These are phyloP conservation scores for Aspergillus pseudoviridinutans DNA, from an alignment of 2,329 filamentous ascomycete species.

Conservation along the genomic window DNA sequence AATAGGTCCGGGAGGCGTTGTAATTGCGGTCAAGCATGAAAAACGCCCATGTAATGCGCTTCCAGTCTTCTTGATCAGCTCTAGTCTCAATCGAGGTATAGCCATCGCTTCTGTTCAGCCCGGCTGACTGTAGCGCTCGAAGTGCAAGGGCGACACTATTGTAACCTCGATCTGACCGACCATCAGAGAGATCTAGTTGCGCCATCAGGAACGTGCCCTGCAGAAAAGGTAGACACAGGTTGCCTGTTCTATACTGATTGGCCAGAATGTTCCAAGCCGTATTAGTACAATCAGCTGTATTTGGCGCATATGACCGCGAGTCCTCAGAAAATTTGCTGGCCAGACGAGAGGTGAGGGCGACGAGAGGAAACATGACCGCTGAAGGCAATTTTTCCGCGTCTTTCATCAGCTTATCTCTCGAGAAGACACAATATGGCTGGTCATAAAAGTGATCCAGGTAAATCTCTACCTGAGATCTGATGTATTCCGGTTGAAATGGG, in stretches of 20 bases:
- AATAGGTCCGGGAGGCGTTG: conserved; percentile 22
- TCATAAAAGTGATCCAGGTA: conserved; percentile 22
- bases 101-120: conserved; percentile 14
- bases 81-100: conserved; percentile 3
- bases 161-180: conserved; percentile 18
- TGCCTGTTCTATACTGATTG: conserved; percentile 10
- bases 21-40: conserved; percentile 26
- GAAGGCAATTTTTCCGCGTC: conserved; percentile 10
- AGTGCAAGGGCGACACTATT: conserved; percentile 19
- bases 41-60: conserved; percentile 22
- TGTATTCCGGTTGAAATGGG: conserved; percentile 2
- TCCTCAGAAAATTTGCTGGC: conserved; percentile 6
- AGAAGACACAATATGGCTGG: conserved; percentile 23
- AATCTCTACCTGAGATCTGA: conserved; percentile 16
- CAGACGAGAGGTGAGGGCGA: conserved; percentile 21
- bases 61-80: conserved; percentile 11
- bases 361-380: conserved; percentile 18
- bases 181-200: conserved; percentile 22
- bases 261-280: conserved; percentile 22
- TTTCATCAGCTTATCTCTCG: conserved; percentile 14
- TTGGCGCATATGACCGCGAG: not conserved
- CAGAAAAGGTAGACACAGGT: conserved; percentile 16
- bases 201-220: conserved; percentile 23
- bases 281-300: conserved; percentile 7
- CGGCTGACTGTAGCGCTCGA: conserved; percentile 18